Evolutionary conservation across 257 asterid species (phyloP).

Genomic region (Handroanthus guayacan): DNA sequence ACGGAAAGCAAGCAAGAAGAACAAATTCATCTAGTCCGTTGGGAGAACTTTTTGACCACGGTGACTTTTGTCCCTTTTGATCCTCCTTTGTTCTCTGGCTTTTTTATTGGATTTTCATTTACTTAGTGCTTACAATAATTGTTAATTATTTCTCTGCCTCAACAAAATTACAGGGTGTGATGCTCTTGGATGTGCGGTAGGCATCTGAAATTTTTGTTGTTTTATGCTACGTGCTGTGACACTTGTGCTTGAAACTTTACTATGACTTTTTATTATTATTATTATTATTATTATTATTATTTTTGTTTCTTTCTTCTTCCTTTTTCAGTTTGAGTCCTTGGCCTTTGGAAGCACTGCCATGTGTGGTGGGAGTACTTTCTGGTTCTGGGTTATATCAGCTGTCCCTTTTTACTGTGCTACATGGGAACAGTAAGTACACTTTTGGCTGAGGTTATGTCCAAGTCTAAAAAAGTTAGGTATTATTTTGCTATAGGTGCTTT

Average conservation of each 20-base stretch:
- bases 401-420: slow-evolving; percentile 90
- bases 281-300: neutral
- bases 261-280: slow-evolving; percentile 8
- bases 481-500: slow-evolving; percentile 10
- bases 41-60: slow-evolving; percentile 99
- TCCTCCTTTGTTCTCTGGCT: slow-evolving; percentile 28
- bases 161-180: slow-evolving; percentile 81
- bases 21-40: slow-evolving; percentile 97
- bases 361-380: slow-evolving; percentile 88
- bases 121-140: slow-evolving; percentile 35
- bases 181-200: slow-evolving; percentile 99
- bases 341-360: slow-evolving; percentile 98
- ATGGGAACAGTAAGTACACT: slow-evolving; percentile 86
- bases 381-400: slow-evolving; percentile 99
- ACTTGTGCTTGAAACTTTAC: slow-evolving; percentile 29
- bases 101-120: slow-evolving; percentile 28
- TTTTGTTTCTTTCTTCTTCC: neutral
- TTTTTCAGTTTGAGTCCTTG: slow-evolving; percentile 78
- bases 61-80: slow-evolving; percentile 46
- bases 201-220: slow-evolving; percentile 42
- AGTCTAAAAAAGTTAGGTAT: neutral
- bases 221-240: slow-evolving; percentile 33
- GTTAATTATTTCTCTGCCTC: slow-evolving; percentile 37
- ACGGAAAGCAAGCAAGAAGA: slow-evolving; percentile 99
- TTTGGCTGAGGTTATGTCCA: slow-evolving; percentile 10